A percentile compares a stretch with the other conserved stretches of the same genome.
Evolutionary conservation across 306 rosid species (phyloP).

Genomic region (Cucumis sativus): DNA sequence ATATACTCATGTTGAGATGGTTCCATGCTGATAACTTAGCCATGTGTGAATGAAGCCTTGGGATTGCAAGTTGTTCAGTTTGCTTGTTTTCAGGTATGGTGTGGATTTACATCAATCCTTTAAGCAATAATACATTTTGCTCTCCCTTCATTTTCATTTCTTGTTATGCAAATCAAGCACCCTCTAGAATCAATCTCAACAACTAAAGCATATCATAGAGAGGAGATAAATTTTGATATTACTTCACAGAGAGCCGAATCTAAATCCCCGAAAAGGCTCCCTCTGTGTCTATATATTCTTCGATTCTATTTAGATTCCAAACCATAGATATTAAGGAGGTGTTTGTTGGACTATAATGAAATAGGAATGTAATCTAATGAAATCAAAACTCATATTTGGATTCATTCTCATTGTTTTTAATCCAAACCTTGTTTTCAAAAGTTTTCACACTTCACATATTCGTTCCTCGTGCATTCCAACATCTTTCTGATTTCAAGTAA

Average conservation of each 20-base stretch:
- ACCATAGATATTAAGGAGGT: not conserved
- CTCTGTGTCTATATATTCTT: not conserved
- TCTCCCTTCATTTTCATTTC: not conserved
- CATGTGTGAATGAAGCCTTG: no score
- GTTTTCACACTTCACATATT: no score
- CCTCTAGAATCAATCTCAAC: not conserved
- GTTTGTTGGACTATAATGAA: no score
- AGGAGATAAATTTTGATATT: not conserved
- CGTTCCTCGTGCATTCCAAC: no score
- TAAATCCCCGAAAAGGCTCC: not conserved
- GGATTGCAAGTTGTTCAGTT: no score
- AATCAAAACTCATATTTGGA: no score
- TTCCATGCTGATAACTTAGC: no score
- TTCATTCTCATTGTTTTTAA: no score
- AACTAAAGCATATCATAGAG: not conserved
- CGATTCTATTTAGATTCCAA: not conserved
- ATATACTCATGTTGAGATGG: no score
- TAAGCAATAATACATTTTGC: not conserved
- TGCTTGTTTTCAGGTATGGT: not conserved
- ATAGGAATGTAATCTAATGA: no score
- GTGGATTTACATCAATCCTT: not conserved
- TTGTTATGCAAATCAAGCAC: not conserved
- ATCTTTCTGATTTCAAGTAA: no score
- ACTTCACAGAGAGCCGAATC: not conserved
- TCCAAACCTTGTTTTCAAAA: no score